Conservation (phyloP, 345 rosid species). For the Erysimum cheiranthoides region DNA sequence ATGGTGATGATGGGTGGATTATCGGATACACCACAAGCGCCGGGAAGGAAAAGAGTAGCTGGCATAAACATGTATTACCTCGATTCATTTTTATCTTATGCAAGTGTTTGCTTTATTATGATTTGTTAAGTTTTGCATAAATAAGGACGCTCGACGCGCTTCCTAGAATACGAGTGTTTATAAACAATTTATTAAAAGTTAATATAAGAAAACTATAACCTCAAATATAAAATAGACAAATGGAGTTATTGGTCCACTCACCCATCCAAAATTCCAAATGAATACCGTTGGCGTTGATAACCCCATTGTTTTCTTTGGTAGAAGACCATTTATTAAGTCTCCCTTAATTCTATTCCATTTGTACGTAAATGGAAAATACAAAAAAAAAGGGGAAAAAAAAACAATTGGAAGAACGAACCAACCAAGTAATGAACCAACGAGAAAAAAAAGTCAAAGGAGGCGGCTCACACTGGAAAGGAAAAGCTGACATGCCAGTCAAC, state of each 20-base stretch:
- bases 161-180: neutral
- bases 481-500: conserved; percentile 42
- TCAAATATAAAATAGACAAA: too few relatives aligned
- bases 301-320: too few relatives aligned
- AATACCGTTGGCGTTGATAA: too few relatives aligned
- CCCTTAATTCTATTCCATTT: too few relatives aligned
- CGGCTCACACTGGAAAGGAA: neutral
- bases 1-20: conserved; percentile 52
- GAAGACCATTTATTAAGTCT: neutral
- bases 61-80: neutral
- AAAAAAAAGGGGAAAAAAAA: too few relatives aligned
- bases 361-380: too few relatives aligned
- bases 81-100: neutral
- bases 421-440: neutral
- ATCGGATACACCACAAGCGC: conserved; percentile 50
- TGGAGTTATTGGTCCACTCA: too few relatives aligned
- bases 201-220: neutral
- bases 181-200: too few relatives aligned
- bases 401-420: neutral
- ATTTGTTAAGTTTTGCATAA: conserved; percentile 47
- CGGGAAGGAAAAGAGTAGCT: conserved; percentile 56
- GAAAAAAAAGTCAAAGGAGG: conserved; percentile 21
- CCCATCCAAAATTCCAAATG: too few relatives aligned
- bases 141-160: conserved; percentile 74
- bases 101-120: neutral